These are phyloP conservation scores for Rusavskia elegans DNA, from an alignment of 495 filamentous ascomycete genomes.

Conservation along the genomic window DNA sequence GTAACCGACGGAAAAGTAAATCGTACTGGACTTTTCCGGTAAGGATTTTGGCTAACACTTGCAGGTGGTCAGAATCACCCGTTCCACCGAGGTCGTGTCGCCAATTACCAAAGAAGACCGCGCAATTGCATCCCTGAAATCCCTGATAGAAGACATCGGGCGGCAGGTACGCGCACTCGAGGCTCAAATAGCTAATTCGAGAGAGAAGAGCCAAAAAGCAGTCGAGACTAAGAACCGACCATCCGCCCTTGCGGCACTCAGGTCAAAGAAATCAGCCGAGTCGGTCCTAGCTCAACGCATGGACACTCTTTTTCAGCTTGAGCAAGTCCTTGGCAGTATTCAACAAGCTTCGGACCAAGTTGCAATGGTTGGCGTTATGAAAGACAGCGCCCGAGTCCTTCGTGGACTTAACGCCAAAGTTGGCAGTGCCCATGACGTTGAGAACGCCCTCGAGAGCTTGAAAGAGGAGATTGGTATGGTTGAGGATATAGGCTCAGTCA, in stretches of 20 bases:
- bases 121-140: slow-evolving; percentile 63
- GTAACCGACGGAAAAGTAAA: slow-evolving; percentile 36
- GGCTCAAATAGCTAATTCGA: slow-evolving; percentile 31
- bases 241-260: slow-evolving; percentile 60
- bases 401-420: slow-evolving; percentile 55
- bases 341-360: slow-evolving; percentile 75
- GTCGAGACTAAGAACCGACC: slow-evolving; percentile 54
- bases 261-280: slow-evolving; percentile 67
- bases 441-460: slow-evolving; percentile 55
- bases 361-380: slow-evolving; percentile 65
- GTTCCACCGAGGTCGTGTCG: slow-evolving; percentile 21
- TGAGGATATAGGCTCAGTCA: slow-evolving; percentile 65
- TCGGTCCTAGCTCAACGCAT: slow-evolving; percentile 49
- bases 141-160: slow-evolving; percentile 43
- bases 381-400: slow-evolving; percentile 55
- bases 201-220: slow-evolving; percentile 44
- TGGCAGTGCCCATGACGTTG: slow-evolving; percentile 62
- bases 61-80: slow-evolving; percentile 59
- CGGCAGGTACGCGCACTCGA: slow-evolving; percentile 48
- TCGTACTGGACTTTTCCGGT: neutral
- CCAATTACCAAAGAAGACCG: slow-evolving; percentile 58
- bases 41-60: slow-evolving; percentile 5
- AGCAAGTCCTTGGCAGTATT: slow-evolving; percentile 64
- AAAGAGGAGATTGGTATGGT: slow-evolving; percentile 66
- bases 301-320: slow-evolving; percentile 60